Evolutionary conservation across 441 rosid species (phyloP).

Genomic region (Gossypium schwendimanii): DNA sequence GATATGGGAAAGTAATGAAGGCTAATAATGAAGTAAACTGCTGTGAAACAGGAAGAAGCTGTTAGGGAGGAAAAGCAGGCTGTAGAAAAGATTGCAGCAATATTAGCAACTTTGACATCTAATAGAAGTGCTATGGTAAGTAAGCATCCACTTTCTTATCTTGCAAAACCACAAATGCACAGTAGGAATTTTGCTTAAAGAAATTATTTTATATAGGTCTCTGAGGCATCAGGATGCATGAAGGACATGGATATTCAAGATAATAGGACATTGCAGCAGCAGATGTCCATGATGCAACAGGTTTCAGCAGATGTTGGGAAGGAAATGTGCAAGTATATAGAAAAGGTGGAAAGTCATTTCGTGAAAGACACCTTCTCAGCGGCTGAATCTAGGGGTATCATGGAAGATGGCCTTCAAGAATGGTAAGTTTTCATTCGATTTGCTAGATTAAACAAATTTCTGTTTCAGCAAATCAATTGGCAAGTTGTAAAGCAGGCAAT

Average conservation of each 20-base stretch:
- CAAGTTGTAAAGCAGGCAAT: not conserved
- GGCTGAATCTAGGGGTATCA: slow-evolving; percentile 46
- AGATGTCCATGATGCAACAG: slow-evolving; percentile 53
- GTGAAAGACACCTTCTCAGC: slow-evolving; percentile 51
- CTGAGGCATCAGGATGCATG: slow-evolving; percentile 50
- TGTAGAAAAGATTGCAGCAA: slow-evolving; percentile 47
- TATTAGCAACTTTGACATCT: slow-evolving; percentile 55
- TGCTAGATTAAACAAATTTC: not conserved
- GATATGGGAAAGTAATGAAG: slow-evolving; percentile 2
- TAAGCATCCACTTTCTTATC: not conserved
- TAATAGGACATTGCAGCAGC: slow-evolving; percentile 44
- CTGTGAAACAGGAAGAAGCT: slow-evolving; percentile 62
- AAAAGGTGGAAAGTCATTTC: slow-evolving; percentile 39
- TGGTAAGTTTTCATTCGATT: slow-evolving; percentile 35
- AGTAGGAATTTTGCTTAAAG: not conserved
- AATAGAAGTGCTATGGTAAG: slow-evolving; percentile 63
- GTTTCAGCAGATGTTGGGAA: slow-evolving; percentile 41
- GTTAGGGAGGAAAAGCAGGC: slow-evolving; percentile 71
- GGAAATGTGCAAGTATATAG: slow-evolving; percentile 40
- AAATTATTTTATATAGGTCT: slow-evolving; percentile 36
- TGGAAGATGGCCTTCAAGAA: slow-evolving; percentile 50
- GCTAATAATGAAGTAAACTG: slow-evolving; percentile 5
- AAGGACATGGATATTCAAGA: slow-evolving; percentile 36
- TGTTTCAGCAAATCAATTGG: not conserved
- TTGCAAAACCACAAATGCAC: not conserved